Base-by-base conservation (phyloP, 2,329 filamentous ascomycete species). In the Nemania sp. region DNA sequence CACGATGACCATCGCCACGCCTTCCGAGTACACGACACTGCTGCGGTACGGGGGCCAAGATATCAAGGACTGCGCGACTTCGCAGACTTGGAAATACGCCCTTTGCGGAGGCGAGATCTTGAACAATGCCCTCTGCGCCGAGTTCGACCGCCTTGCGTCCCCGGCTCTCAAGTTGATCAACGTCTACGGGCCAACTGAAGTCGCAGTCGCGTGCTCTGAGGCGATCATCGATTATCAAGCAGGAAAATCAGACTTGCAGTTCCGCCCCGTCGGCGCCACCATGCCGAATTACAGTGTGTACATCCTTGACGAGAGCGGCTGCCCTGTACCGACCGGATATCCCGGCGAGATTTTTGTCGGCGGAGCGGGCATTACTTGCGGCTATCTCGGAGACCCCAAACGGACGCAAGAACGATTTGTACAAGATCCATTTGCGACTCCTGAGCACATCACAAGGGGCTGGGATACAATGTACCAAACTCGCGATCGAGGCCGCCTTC, bases 401-500 rank as follows among this genome's bases (percentile, higher is more conserved):
- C 44, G 61, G 5, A 4, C 37, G 20, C 1, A 42, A 51, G 11
- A 47, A 57, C 19, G 1, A 73, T 71, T 48, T 9, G 26, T 1
- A 12, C 15, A 6, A 45, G 15, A n/a, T 11, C 9, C n/a, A 17
- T 37, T 19, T 4, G 15, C 36, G 12, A n/a, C 3, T 3, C 15
- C 40, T 60, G 43, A 1, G 73, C 11, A 72, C 9, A 31, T 12
- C 4, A 31, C 28, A 3, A 9, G n/a, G n/a, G 28, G 28, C n/a
- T 31, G 28, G 28, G n/a, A 9, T 14, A 31, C 28, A 11, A 31
- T 31, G 28, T 14, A 75, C 54, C 65, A 64, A 11, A 74, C 72
- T 6, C 73, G 74, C 3, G 74, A 77, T 54, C 56, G 46, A n/a
- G 73, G 70, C 3, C 59, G 64, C 12, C 54, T 71, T 28, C 46